A percentile compares a stretch with the other conserved stretches of the same genome.
These are phyloP conservation scores for Trichoderma asperellum DNA, from an alignment of 2,329 filamentous ascomycete genomes.

Conservation along the genomic window DNA sequence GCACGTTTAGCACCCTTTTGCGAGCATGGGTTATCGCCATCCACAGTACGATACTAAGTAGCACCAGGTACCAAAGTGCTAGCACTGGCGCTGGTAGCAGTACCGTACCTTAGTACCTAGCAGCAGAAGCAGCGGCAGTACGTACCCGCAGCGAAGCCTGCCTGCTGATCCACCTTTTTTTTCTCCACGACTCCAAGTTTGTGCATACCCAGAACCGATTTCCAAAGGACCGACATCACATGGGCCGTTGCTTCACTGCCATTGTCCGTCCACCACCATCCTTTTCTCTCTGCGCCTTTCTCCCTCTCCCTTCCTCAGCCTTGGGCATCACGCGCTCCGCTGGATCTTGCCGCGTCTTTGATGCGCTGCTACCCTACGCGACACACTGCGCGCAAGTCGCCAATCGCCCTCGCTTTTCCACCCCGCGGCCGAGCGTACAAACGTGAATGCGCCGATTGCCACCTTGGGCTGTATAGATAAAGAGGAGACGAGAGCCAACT, in stretches of 20 bases:
- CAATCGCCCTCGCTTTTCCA: slow-evolving; percentile 18
- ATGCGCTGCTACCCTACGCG: slow-evolving; percentile 37
- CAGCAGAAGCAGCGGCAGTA: not conserved
- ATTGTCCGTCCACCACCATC: slow-evolving; percentile 24
- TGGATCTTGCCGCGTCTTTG: slow-evolving; percentile 31
- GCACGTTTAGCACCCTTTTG: not conserved
- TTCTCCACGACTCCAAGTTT: slow-evolving; percentile 24
- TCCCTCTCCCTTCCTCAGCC: not conserved
- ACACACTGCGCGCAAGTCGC: slow-evolving; percentile 14
- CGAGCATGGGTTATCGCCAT: not conserved
- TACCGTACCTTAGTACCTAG: not conserved
- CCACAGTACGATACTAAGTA: too few relatives aligned
- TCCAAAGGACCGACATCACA: slow-evolving; percentile 42
- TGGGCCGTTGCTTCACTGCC: slow-evolving; percentile 38
- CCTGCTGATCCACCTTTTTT: slow-evolving; percentile 39
- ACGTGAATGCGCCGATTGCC: not conserved
- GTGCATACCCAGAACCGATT: slow-evolving; percentile 35
- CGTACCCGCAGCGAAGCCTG: slow-evolving; percentile 28
- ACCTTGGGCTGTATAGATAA: not conserved
- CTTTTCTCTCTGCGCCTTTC: slow-evolving; percentile 3
- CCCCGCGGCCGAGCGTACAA: slow-evolving; percentile 12
- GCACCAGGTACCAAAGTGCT: not conserved
- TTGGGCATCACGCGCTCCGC: slow-evolving; percentile 28
- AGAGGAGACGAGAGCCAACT: not conserved
- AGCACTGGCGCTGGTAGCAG: not conserved